phyloP scores from a whole-genome alignment of 1,139 yeast species.

The Meyerozyma carpophila region DNA sequence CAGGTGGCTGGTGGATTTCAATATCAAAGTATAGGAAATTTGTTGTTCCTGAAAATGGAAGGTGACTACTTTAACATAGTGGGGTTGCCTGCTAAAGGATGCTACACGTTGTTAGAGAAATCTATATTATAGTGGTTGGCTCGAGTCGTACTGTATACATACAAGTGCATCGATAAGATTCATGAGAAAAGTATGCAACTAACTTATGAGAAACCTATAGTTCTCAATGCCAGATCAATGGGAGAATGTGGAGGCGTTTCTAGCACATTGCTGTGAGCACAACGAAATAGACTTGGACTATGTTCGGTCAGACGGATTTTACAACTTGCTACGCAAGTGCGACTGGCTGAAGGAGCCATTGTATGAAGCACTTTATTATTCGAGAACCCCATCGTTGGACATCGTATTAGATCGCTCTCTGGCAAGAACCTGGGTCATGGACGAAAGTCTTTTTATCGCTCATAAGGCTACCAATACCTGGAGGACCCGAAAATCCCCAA shows the following conservation, averaged over 20 bases:
- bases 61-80: conserved; percentile 91
- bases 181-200: no score
- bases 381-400: neutral
- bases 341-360: neutral
- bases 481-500: neutral
- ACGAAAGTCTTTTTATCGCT: neutral
- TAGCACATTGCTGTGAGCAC: neutral
- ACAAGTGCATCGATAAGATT: neutral
- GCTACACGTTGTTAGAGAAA: conserved; percentile 38
- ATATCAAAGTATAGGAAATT: conserved; percentile 68
- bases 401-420: neutral
- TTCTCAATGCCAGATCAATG: neutral
- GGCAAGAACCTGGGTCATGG: neutral
- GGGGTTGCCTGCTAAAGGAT: conserved; percentile 70
- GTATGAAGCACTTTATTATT: neutral
- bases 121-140: neutral
- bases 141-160: neutral
- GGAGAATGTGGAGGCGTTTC: neutral
- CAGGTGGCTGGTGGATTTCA: conserved; percentile 92
- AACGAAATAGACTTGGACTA: neutral
- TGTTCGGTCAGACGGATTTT: neutral
- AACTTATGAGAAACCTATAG: no score
- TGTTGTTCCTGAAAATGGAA: conserved; percentile 53
- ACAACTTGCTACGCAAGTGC: neutral
- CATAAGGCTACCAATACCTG: neutral